These are phyloP conservation scores for Quillaja saponaria DNA, from an alignment of 306 rosid genomes.

Conservation along the genomic window DNA sequence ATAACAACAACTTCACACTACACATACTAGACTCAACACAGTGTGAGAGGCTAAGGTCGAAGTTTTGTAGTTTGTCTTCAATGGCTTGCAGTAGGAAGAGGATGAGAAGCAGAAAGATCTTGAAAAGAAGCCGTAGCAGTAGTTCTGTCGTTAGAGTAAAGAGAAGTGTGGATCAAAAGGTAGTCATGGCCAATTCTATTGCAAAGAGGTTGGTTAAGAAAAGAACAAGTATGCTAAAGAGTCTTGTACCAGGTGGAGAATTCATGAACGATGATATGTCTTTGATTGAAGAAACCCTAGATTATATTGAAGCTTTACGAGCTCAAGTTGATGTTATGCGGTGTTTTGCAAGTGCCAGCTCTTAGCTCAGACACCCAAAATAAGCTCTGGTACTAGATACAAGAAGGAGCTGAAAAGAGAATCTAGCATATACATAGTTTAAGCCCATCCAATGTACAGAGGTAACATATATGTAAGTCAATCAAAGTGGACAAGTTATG, in stretches of 20 bases:
- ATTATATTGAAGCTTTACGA: constrained; percentile 58
- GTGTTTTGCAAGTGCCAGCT: constrained; percentile 47
- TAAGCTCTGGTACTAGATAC: neutral
- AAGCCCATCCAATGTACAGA: constrained; percentile 47
- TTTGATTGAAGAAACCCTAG: constrained; percentile 86
- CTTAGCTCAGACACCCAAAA: constrained; percentile 5
- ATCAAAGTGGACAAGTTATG: no score
- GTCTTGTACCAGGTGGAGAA: constrained; percentile 79
- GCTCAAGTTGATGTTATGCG: constrained; percentile 90
- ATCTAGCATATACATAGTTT: constrained; percentile 24
- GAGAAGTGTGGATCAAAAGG: constrained; percentile 6
- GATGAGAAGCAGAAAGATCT: constrained; percentile 40
- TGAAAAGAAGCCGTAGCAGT: constrained; percentile 42
- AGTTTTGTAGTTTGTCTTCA: constrained; percentile 6
- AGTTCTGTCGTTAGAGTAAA: constrained; percentile 22
- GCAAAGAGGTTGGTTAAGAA: constrained; percentile 53
- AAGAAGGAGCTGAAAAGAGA: constrained; percentile 37
- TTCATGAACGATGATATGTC: constrained; percentile 56
- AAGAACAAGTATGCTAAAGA: constrained; percentile 53
- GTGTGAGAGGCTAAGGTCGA: constrained; percentile 6
- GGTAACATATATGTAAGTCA: constrained; percentile 40
- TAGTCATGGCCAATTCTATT: constrained; percentile 30
- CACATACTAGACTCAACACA: constrained; percentile 24
- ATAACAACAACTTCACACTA: constrained; percentile 20
- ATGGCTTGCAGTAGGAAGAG: constrained; percentile 20